Evolutionary conservation across 140 eudicot genomes (phyloP).

Genomic region (Oenanthe javanica): DNA sequence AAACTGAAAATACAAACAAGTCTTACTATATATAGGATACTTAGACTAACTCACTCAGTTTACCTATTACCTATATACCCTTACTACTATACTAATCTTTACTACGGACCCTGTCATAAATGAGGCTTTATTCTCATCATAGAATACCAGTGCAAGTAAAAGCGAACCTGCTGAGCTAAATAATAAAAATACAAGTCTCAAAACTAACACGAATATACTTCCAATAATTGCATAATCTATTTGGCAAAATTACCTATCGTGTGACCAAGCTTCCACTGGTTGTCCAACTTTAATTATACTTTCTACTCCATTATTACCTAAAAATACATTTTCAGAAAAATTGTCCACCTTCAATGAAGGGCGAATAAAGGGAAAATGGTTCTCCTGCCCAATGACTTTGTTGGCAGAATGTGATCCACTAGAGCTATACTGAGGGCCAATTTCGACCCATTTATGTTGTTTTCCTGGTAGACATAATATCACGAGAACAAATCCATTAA

Average conservation of each 20-base stretch:
- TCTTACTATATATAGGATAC: too few relatives aligned
- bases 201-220: too few relatives aligned
- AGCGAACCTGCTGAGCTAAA: neutral
- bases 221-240: too few relatives aligned
- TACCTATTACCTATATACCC: too few relatives aligned
- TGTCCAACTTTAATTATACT: conserved; percentile 18
- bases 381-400: neutral
- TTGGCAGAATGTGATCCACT: neutral
- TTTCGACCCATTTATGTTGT: conserved; percentile 17
- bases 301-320: conserved; percentile 5
- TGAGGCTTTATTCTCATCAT: too few relatives aligned
- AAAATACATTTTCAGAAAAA: conserved; percentile 17
- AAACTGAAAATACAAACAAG: too few relatives aligned
- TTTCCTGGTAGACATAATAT: conserved; percentile 1
- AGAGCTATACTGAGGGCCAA: neutral
- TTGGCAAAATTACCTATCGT: conserved; percentile 15
- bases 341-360: conserved; percentile 17
- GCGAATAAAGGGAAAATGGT: conserved; percentile 13
- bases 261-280: conserved; percentile 14
- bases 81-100: too few relatives aligned
- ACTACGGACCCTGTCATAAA: too few relatives aligned
- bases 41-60: too few relatives aligned
- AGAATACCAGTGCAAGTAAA: too few relatives aligned
- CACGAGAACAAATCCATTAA: neutral
- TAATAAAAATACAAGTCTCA: too few relatives aligned